Evolutionary conservation across 495 filamentous ascomycete genomes (phyloP).

Genomic region (Daldinia caldariorum): DNA sequence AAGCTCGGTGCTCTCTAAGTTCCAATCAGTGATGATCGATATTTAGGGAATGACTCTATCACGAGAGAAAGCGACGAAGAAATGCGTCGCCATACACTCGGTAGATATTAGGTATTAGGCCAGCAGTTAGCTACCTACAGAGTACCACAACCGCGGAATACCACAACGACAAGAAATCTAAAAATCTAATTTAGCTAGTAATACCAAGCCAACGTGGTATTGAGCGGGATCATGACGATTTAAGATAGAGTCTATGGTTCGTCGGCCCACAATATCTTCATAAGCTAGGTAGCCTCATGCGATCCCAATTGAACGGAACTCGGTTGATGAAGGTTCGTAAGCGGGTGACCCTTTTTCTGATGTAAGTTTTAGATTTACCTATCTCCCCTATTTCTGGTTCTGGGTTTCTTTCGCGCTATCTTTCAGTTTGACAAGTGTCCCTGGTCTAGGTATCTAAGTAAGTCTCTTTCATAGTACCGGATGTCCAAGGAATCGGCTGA

Average conservation of each 20-base stretch:
- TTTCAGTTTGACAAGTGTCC: constrained; percentile 17
- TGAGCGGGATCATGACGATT: constrained; percentile 8
- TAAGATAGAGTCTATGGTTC: constrained; percentile 16
- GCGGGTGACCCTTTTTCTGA: constrained; percentile 19
- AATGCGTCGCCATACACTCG: constrained; percentile 10
- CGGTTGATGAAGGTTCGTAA: constrained; percentile 6
- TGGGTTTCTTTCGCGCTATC: constrained; percentile 4
- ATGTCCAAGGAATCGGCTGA: constrained; percentile 15
- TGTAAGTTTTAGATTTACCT: constrained; percentile 3
- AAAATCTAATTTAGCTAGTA: constrained; percentile 6
- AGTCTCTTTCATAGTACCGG: too few species aligned
- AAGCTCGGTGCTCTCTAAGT: not conserved
- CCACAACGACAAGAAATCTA: constrained; percentile 2
- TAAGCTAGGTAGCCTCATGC: constrained; percentile 24
- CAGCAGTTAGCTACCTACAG: constrained; percentile 8
- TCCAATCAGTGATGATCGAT: not conserved
- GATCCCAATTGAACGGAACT: constrained; percentile 11
- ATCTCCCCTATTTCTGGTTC: constrained; percentile 4
- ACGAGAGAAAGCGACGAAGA: not conserved
- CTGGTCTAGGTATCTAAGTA: not conserved
- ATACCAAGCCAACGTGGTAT: constrained; percentile 14
- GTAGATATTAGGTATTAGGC: not conserved
- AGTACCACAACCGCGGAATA: constrained; percentile 9
- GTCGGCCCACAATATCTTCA: constrained; percentile 9
- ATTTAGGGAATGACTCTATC: constrained; percentile 4